Conservation (phyloP, 2,329 filamentous ascomycete species). For the Tricladium varicosporioides region DNA sequence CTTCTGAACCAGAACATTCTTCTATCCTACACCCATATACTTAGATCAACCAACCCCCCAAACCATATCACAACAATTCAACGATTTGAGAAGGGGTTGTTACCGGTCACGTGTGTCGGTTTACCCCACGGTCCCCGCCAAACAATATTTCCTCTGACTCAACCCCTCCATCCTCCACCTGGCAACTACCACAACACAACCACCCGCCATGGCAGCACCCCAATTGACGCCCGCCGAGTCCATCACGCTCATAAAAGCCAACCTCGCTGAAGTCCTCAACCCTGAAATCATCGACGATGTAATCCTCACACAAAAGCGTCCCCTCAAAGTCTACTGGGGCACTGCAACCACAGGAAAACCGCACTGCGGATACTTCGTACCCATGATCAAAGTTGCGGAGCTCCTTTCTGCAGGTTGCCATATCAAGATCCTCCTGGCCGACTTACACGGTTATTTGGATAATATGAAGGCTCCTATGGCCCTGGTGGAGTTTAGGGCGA, state of each 20-base stretch:
- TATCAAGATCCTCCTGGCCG: slow-evolving; percentile 71
- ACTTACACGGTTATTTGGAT: slow-evolving; percentile 78
- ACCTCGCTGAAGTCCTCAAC: slow-evolving; percentile 80
- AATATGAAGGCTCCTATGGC: slow-evolving; percentile 86
- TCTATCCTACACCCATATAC: too few species aligned
- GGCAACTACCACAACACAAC: slow-evolving; percentile 2
- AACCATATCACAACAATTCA: too few species aligned
- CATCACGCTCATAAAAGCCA: slow-evolving; percentile 73
- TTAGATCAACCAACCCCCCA: too few species aligned
- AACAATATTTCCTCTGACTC: not conserved
- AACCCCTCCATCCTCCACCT: not conserved
- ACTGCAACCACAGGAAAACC: slow-evolving; percentile 66
- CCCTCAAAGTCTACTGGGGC: slow-evolving; percentile 82
- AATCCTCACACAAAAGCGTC: slow-evolving; percentile 66
- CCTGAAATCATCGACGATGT: slow-evolving; percentile 76
- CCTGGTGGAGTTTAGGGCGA: slow-evolving; percentile 75
- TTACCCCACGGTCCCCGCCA: not conserved
- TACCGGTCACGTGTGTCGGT: too few species aligned
- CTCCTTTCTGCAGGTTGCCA: slow-evolving; percentile 82
- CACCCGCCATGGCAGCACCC: slow-evolving; percentile 23
- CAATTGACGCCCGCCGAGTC: slow-evolving; percentile 53
- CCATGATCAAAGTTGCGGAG: slow-evolving; percentile 86
- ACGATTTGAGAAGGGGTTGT: too few species aligned
- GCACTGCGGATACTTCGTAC: slow-evolving; percentile 80
- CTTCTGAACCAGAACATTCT: too few species aligned